These are phyloP conservation scores for Rubroshorea leprosula DNA, from an alignment of 345 rosid species.

Conservation along the genomic window DNA sequence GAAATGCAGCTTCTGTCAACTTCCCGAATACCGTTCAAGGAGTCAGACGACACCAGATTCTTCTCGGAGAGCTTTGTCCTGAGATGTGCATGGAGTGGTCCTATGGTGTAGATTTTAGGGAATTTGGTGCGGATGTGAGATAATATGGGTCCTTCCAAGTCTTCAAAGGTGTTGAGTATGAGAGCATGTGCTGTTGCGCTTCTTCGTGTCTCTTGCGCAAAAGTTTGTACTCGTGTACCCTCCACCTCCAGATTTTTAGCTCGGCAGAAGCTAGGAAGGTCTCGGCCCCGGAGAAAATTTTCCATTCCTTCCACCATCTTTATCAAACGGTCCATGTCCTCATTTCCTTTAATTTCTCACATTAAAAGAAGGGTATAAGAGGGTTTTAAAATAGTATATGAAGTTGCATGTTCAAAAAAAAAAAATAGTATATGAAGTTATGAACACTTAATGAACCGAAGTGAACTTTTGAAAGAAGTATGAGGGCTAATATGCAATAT, in stretches of 20 bases:
- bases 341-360: constrained; percentile 19
- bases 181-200: constrained; percentile 35
- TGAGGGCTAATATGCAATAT: neutral
- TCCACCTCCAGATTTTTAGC: constrained; percentile 11
- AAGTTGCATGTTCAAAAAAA: no score
- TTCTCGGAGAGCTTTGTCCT: constrained; percentile 18
- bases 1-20: constrained; percentile 35
- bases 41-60: constrained; percentile 6
- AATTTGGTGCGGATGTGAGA: constrained; percentile 33
- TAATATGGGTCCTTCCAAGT: constrained; percentile 48
- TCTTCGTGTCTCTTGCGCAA: constrained; percentile 22
- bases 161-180: constrained; percentile 62
- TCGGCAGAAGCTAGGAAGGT: constrained; percentile 46
- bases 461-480: neutral
- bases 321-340: constrained; percentile 40
- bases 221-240: constrained; percentile 10
- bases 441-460: no score
- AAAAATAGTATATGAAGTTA: no score
- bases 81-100: constrained; percentile 45
- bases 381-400: neutral
- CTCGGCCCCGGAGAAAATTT: constrained; percentile 36
- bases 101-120: constrained; percentile 41
- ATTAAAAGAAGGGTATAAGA: neutral
- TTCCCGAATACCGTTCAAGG: constrained; percentile 29
- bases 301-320: constrained; percentile 42